phyloP scores from a whole-genome alignment of 306 rosid genomes.

The Oemleria cerasiformis region DNA sequence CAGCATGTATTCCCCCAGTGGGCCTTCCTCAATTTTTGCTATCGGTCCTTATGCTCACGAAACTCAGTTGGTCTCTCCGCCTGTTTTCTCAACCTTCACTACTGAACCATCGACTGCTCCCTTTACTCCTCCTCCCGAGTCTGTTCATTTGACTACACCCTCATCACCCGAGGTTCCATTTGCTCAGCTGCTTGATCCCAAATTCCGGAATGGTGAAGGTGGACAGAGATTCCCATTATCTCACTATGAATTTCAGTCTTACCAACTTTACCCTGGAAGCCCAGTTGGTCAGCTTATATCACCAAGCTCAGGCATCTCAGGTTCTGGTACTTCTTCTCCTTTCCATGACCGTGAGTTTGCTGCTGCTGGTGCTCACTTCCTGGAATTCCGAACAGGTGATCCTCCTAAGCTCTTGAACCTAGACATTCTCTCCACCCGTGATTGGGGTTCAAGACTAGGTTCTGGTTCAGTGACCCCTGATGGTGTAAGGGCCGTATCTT shows the following conservation, averaged over 20 bases:
- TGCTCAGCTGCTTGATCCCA: constrained; percentile 77
- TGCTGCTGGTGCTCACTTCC: constrained; percentile 35
- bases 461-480: constrained; percentile 47
- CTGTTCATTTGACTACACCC: constrained; percentile 86
- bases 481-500: constrained; percentile 23
- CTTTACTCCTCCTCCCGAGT: constrained; percentile 89
- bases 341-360: constrained; percentile 63
- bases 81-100: constrained; percentile 81
- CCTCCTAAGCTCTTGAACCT: constrained; percentile 64
- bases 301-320: constrained; percentile 83
- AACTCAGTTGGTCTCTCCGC: constrained; percentile 88
- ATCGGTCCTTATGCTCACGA: constrained; percentile 93
- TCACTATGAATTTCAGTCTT: constrained; percentile 74
- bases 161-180: constrained; percentile 98
- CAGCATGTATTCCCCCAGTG: constrained; percentile 83
- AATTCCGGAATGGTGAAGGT: constrained; percentile 46
- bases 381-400: constrained; percentile 51
- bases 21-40: constrained; percentile 88
- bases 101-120: constrained; percentile 96
- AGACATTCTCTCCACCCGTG: constrained; percentile 51
- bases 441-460: constrained; percentile 38
- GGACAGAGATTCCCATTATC: constrained; percentile 60
- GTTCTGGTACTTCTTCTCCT: constrained; percentile 81
- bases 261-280: constrained; percentile 92
- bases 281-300: constrained; percentile 88